These are phyloP conservation scores for Chytridium lagenaria DNA, from an alignment of 371 early-diverging fungal genomes.

Conservation along the genomic window DNA sequence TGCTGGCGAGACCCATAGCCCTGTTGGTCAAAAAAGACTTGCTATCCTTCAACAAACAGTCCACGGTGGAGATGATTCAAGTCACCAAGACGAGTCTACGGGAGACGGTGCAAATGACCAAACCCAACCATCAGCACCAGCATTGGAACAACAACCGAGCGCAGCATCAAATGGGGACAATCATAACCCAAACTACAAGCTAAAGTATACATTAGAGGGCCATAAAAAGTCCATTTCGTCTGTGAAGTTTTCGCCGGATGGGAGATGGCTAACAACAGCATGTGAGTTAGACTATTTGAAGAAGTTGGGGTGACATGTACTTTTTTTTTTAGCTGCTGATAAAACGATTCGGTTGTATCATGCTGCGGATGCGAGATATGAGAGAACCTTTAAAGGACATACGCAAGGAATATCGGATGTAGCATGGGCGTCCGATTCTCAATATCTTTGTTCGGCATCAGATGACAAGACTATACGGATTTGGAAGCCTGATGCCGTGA, in stretches of 20 bases:
- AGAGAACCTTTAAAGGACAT: conserved; percentile 90
- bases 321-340: conserved; percentile 59
- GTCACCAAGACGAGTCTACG: no score
- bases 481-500: conserved; percentile 52
- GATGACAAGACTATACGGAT: conserved; percentile 95
- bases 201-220: conserved; percentile 88
- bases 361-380: conserved; percentile 83
- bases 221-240: conserved; percentile 94
- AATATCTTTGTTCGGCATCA: conserved; percentile 85
- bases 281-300: conserved; percentile 64
- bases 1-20: neutral
- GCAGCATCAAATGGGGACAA: neutral
- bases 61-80: no score
- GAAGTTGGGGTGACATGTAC: no score
- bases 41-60: neutral
- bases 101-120: no score
- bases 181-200: conserved; percentile 83
- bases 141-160: neutral
- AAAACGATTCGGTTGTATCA: conserved; percentile 95
- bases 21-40: neutral
- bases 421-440: conserved; percentile 93
- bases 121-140: neutral
- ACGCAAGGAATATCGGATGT: conserved; percentile 94
- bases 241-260: conserved; percentile 98
- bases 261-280: conserved; percentile 92